Evolutionary conservation across 1,284 basidiomycete species (phyloP), one percentile per base, ranked within the genome.

Genomic region (Cryptococcus amylolentus): DNA sequence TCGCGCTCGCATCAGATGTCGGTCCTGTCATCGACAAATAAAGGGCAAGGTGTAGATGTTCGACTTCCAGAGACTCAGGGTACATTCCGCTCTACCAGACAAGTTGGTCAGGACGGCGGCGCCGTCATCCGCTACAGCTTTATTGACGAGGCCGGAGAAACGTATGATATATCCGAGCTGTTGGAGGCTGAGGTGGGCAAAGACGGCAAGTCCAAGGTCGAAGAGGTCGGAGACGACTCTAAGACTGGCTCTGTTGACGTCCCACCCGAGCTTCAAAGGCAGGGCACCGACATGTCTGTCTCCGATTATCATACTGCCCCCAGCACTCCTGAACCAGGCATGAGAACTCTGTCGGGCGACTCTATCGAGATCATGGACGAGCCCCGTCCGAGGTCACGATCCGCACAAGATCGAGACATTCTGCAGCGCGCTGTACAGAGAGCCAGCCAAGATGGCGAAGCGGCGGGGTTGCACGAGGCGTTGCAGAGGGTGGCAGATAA

Each of bases 61-160:
- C 77, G 90, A 4, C 79, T 96, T 7, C 87, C 89, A 8, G 88
- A 90, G 14, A 31, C 52, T 9, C 87, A 88, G 63, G 88, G 84
- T 0, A 84, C 88, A 65, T 82, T 97, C n/a, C 87, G 93, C 26
- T 92, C 88, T 66, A 85, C 88, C 2, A 82, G 89, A 16, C 61
- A 71, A 13, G 84, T 85, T 56, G 63, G 64, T 20, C 58, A 59
- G 7, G 49, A 54, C 20, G 73, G 79, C 6, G 84, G 83, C 43
- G 86, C 89, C 65, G 81, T 81, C 52, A 87, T 91, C 79, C 85
- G 92, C 1, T 97, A 97, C 71, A 95, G 91, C 28, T 96, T 92
- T 69, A 86, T 96, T 43, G 87, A 91, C 60, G 82, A 84, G 1
- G 88, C 88, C 60, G 91, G 91, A 9, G 88, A 89, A 75, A 88